phyloP scores from a whole-genome alignment of 2,329 filamentous ascomycete genomes.

The Chalaropsis thielavioides region DNA sequence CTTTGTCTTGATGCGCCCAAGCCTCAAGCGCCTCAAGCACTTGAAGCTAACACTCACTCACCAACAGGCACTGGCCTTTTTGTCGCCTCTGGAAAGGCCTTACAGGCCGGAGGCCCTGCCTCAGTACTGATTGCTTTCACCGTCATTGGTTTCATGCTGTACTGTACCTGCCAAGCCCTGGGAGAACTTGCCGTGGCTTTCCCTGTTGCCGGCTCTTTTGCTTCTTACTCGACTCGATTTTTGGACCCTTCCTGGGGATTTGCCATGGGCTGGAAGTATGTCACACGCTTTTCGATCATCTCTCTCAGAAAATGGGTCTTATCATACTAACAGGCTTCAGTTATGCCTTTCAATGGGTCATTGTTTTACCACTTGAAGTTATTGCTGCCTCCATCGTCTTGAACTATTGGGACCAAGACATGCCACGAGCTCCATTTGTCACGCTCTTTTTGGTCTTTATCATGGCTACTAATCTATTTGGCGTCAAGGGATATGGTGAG shows the following conservation, averaged over 20 bases:
- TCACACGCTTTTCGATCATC: conserved; percentile 18
- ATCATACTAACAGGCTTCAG: conserved; percentile 27
- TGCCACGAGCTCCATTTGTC: conserved; percentile 64
- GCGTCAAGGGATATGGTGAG: conserved; percentile 78
- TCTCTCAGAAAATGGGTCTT: not conserved
- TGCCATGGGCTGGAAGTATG: conserved; percentile 85
- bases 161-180: conserved; percentile 79
- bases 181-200: conserved; percentile 86
- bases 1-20: conserved; percentile 18
- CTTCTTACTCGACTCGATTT: conserved; percentile 81
- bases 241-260: conserved; percentile 90
- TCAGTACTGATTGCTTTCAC: conserved; percentile 63
- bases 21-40: not conserved
- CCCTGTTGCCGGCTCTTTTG: conserved; percentile 83
- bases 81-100: conserved; percentile 61
- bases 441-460: conserved; percentile 66
- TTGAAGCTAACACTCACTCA: conserved; percentile 13
- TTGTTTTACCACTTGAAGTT: conserved; percentile 70
- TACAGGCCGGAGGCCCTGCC: conserved; percentile 61
- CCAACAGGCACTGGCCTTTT: conserved; percentile 62
- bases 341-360: conserved; percentile 78
- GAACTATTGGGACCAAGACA: conserved; percentile 55
- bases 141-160: conserved; percentile 75
- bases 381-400: conserved; percentile 77
- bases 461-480: conserved; percentile 71